These are phyloP conservation scores for Vaccinium corymbosum DNA, from an alignment of 148 eudicot species.

Conservation along the genomic window DNA sequence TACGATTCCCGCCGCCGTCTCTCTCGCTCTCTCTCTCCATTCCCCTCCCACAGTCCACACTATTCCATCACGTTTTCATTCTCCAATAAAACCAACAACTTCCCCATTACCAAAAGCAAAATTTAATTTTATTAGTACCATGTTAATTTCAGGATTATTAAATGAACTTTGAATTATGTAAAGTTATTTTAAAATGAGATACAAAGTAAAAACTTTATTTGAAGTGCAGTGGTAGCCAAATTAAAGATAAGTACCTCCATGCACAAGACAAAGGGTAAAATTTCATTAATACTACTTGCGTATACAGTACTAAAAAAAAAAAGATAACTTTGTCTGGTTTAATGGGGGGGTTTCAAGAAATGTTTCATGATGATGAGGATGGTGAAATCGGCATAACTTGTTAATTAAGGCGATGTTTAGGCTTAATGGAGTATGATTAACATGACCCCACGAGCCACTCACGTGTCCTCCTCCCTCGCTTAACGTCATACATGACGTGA, in stretches of 20 bases:
- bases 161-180: too few relatives aligned
- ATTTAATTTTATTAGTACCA: too few relatives aligned
- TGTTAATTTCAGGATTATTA: too few relatives aligned
- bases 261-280: too few relatives aligned
- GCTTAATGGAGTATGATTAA: not conserved
- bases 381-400: not conserved
- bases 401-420: too few relatives aligned
- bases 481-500: not conserved
- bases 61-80: conserved; percentile 16
- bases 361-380: not conserved
- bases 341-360: too few relatives aligned
- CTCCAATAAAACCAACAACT: not conserved
- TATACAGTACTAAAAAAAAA: too few relatives aligned
- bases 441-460: conserved; percentile 16
- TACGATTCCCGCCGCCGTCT: conserved; percentile 30
- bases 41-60: not conserved
- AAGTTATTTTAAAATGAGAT: too few relatives aligned
- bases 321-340: not conserved
- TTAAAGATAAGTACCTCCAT: too few relatives aligned
- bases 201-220: too few relatives aligned
- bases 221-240: too few relatives aligned
- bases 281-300: too few relatives aligned
- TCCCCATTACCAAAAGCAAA: not conserved
- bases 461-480: conserved; percentile 23
- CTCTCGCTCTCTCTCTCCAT: not conserved